These are phyloP conservation scores for Hymenotorrendiella dingleyae DNA, from an alignment of 2,329 filamentous ascomycete genomes.

Conservation along the genomic window DNA sequence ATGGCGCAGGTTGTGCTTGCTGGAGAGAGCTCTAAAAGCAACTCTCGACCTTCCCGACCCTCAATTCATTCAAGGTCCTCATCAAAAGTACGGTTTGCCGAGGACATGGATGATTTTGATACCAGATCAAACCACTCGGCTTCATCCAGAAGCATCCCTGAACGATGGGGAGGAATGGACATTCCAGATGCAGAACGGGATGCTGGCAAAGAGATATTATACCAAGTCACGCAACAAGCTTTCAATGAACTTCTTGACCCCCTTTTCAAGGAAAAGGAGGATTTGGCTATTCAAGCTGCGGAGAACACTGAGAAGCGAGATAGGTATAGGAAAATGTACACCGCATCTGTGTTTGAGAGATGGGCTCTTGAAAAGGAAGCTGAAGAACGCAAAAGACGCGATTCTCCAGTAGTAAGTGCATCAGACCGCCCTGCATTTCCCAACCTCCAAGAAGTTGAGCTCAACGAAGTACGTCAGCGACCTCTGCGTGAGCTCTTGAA, in stretches of 20 bases:
- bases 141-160: conserved; percentile 65
- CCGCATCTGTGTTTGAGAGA: conserved; percentile 35
- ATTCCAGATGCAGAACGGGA: conserved; percentile 77
- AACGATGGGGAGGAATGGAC: conserved; percentile 72
- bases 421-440: conserved; percentile 13
- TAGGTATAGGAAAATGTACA: conserved; percentile 45
- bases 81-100: conserved; percentile 72
- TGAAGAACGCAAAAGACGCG: conserved; percentile 4
- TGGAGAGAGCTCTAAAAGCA: conserved; percentile 39
- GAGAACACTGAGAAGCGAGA: conserved; percentile 57
- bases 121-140: conserved; percentile 65
- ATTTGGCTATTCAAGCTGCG: conserved; percentile 63
- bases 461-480: conserved; percentile 25
- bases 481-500: conserved; percentile 25
- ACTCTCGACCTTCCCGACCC: conserved; percentile 35
- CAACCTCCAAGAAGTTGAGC: conserved; percentile 20
- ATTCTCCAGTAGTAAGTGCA: background rate
- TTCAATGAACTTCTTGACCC: conserved; percentile 89
- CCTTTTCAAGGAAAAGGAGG: conserved; percentile 77
- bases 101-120: conserved; percentile 65
- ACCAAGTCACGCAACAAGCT: conserved; percentile 84
- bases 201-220: conserved; percentile 68
- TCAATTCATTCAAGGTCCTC: conserved; percentile 62
- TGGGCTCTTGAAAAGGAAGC: conserved; percentile 23
- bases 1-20: conserved; percentile 15